Conservation (phyloP, 164 flowering plant species). For the Saururus chinensis region DNA sequence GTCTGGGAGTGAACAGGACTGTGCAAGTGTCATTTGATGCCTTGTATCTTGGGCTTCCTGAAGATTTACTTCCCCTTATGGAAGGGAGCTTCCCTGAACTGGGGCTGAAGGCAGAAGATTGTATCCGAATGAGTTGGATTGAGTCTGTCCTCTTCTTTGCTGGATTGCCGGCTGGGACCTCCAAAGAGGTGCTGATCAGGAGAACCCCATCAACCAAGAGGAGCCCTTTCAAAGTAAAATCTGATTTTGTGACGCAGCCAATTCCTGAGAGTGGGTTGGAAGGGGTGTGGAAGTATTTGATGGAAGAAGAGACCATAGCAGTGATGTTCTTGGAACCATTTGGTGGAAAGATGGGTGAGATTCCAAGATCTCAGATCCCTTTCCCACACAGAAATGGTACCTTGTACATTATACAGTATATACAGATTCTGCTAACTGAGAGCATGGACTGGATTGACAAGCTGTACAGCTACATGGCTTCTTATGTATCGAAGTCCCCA, state of each 20-base stretch:
- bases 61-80: background rate
- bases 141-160: constrained; percentile 1
- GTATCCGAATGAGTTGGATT: constrained; percentile 2
- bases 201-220: background rate
- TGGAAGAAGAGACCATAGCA: background rate
- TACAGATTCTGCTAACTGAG: background rate
- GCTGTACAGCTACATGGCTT: constrained; percentile 9
- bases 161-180: background rate
- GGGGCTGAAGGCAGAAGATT: constrained; percentile 5
- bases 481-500: constrained; percentile 12
- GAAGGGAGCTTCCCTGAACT: constrained; percentile 1
- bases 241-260: constrained; percentile 6
- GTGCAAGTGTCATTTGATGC: background rate
- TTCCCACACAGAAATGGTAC: constrained; percentile 7
- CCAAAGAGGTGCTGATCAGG: background rate
- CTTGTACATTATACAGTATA: constrained; percentile 2
- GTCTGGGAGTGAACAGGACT: background rate
- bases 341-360: constrained; percentile 7
- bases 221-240: constrained; percentile 4
- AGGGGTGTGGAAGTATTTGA: background rate
- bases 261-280: constrained; percentile 8
- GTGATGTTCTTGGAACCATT: constrained; percentile 8
- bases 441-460: constrained; percentile 2
- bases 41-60: constrained; percentile 3
- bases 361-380: constrained; percentile 2